A percentile compares a stretch with the other conserved stretches of the same genome.
Evolutionary conservation across 352 stramenopile genomes (phyloP).

Genomic region (Globisporangium echinulatum): DNA sequence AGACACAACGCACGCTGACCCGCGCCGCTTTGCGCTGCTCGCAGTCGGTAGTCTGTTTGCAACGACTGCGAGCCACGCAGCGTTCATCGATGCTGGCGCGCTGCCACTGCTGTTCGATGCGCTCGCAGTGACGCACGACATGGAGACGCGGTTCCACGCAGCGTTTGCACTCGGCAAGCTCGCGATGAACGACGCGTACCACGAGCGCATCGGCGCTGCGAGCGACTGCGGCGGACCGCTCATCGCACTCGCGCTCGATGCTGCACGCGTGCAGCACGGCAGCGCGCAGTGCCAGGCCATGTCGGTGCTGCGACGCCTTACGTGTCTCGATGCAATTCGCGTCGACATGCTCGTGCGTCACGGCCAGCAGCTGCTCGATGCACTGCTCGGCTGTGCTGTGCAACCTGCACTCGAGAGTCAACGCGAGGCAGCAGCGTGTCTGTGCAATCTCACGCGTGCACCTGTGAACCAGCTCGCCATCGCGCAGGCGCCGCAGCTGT

Average conservation of each 20-base stretch:
- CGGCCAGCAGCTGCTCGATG: slow-evolving; percentile 45
- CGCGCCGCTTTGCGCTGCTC: slow-evolving; percentile 76
- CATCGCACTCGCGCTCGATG: slow-evolving; percentile 53
- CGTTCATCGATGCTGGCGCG: slow-evolving; percentile 63
- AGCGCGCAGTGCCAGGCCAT: slow-evolving; percentile 88
- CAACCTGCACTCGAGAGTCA: slow-evolving; percentile 79
- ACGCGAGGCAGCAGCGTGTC: slow-evolving; percentile 81
- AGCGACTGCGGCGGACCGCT: slow-evolving; percentile 43
- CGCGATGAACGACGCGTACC: slow-evolving; percentile 65
- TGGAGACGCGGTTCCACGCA: slow-evolving; percentile 92
- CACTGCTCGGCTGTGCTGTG: slow-evolving; percentile 34
- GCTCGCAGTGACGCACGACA: slow-evolving; percentile 53
- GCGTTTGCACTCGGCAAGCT: slow-evolving; percentile 93
- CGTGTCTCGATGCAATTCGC: slow-evolving; percentile 74
- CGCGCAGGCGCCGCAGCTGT: slow-evolving; percentile 34
- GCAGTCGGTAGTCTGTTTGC: slow-evolving; percentile 81
- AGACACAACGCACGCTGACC: slow-evolving; percentile 32
- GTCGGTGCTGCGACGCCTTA: slow-evolving; percentile 85
- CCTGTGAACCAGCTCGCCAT: slow-evolving; percentile 77
- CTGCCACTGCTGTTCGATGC: slow-evolving; percentile 66
- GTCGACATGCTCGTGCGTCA: slow-evolving; percentile 70
- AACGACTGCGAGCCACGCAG: slow-evolving; percentile 50
- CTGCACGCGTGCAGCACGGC: slow-evolving; percentile 26
- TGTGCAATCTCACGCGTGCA: slow-evolving; percentile 83
- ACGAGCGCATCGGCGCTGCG: slow-evolving; percentile 51